Conservation (phyloP, 768 basidiomycete species). For the Podaxis rugospora region DNA sequence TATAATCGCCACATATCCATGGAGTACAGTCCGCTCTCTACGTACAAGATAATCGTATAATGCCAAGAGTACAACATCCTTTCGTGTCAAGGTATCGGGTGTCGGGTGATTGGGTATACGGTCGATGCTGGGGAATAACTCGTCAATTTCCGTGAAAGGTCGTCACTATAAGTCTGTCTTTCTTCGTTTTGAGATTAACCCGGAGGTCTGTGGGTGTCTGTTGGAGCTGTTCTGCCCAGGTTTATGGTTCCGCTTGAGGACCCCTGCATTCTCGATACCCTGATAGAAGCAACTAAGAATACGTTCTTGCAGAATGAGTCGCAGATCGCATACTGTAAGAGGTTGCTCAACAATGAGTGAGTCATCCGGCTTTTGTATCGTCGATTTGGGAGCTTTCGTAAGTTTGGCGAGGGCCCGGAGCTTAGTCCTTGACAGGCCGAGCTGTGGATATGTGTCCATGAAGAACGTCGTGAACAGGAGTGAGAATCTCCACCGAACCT, state of each 20-base stretch:
- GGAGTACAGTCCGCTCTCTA: neutral
- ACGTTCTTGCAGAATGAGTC: neutral
- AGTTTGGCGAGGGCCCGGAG: slow-evolving; percentile 1
- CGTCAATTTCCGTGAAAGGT: neutral
- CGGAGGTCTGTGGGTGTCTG: neutral
- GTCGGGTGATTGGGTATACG: slow-evolving; percentile 1
- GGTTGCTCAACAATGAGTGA: slow-evolving; percentile 8
- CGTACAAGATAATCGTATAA: neutral
- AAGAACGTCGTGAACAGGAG: neutral
- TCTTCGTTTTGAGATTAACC: neutral
- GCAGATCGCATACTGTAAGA: neutral
- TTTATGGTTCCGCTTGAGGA: neutral
- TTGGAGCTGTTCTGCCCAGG: neutral
- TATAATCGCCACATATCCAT: neutral
- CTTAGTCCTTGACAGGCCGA: slow-evolving; percentile 2
- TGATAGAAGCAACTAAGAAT: neutral
- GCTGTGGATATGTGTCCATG: neutral
- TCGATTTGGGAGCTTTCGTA: neutral
- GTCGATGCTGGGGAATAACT: neutral
- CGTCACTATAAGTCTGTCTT: slow-evolving; percentile 1
- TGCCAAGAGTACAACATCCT: neutral
- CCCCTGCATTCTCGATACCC: slow-evolving; percentile 4
- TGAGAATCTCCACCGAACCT: neutral
- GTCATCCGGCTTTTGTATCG: neutral
- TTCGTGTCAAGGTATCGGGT: neutral